phyloP scores from a whole-genome alignment of 345 rosid species.

The Salix dunnii region DNA sequence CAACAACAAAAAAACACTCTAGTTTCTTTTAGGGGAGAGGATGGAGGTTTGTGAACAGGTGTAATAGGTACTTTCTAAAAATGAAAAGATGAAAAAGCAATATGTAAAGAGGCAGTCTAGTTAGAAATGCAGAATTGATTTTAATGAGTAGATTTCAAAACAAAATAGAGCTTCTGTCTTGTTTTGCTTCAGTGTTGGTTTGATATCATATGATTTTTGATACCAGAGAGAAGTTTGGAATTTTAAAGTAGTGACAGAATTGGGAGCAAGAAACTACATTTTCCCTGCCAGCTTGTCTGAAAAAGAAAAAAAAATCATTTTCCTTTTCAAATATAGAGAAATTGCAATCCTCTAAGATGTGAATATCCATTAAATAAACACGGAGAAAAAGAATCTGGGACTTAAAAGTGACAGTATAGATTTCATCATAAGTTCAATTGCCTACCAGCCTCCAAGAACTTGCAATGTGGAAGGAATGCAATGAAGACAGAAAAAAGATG shows the following conservation, averaged over 20 bases:
- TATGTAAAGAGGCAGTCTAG: neutral
- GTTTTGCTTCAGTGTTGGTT: neutral
- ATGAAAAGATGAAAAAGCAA: neutral
- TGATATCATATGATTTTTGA: neutral
- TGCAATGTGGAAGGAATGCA: neutral
- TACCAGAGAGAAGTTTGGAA: neutral
- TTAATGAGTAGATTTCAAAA: neutral
- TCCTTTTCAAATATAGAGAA: neutral
- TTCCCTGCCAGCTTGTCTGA: neutral
- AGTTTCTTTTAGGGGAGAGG: neutral
- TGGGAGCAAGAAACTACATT: neutral
- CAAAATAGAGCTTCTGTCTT: neutral
- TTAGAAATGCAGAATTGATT: neutral
- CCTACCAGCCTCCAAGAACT: neutral
- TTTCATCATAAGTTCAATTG: neutral
- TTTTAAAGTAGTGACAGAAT: neutral
- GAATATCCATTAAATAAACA: neutral
- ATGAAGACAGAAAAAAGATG: neutral
- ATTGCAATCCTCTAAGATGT: neutral
- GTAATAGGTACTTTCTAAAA: neutral
- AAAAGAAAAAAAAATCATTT: neutral
- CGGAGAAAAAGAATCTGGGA: neutral
- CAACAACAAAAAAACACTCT: neutral
- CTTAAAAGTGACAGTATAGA: neutral
- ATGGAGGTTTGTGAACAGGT: neutral